Conservation (phyloP, 2,329 filamentous ascomycete species). For the Claviceps sp. region DNA sequence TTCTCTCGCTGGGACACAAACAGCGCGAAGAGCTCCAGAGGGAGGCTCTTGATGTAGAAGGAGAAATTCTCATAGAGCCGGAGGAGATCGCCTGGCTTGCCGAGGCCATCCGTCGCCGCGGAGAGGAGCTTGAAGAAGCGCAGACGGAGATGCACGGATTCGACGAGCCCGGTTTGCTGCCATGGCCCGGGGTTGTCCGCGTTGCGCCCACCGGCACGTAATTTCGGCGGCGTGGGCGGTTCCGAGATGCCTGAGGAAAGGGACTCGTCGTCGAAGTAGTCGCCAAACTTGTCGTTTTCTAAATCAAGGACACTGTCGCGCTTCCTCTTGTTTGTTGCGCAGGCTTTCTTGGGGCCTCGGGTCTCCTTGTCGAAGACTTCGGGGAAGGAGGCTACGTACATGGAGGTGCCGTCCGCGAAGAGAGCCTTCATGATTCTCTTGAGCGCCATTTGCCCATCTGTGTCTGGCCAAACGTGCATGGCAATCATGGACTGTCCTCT, state of each 20-base stretch:
- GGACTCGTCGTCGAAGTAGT: slow-evolving; percentile 45
- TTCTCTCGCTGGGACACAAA: slow-evolving; percentile 30
- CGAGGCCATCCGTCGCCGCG: slow-evolving; percentile 32
- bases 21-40: slow-evolving; percentile 42
- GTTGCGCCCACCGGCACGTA: slow-evolving; percentile 12
- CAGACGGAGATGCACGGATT: slow-evolving; percentile 48
- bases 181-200: slow-evolving; percentile 10
- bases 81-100: slow-evolving; percentile 26
- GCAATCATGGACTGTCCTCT: slow-evolving; percentile 45
- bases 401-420: slow-evolving; percentile 48
- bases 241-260: slow-evolving; percentile 33
- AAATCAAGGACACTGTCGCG: slow-evolving; percentile 36
- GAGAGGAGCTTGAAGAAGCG: slow-evolving; percentile 47
- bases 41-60: slow-evolving; percentile 42
- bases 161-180: slow-evolving; percentile 21
- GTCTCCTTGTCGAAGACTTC: slow-evolving; percentile 56
- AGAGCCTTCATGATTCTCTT: slow-evolving; percentile 51
- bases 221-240: slow-evolving; percentile 30
- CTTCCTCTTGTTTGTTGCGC: slow-evolving; percentile 33
- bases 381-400: slow-evolving; percentile 40
- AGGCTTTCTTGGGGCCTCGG: slow-evolving; percentile 24
- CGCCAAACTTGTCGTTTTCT: slow-evolving; percentile 45
- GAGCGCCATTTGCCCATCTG: slow-evolving; percentile 30
- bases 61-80: slow-evolving; percentile 47
- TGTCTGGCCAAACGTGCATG: slow-evolving; percentile 39